Base-by-base conservation (phyloP, 768 basidiomycete species). In the Boletus eberwhitei region DNA sequence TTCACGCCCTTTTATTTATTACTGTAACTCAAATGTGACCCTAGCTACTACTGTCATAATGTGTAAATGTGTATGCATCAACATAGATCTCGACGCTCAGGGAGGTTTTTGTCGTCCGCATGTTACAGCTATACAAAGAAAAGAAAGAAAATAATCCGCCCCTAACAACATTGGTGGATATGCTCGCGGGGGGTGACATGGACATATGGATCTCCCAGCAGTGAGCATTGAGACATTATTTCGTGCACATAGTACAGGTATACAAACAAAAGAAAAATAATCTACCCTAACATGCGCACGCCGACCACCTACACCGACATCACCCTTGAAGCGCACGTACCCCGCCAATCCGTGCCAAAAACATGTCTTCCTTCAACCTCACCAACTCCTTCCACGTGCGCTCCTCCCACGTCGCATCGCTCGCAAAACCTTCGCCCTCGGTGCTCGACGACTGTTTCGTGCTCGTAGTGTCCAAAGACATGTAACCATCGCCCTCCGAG, bases 371-470 rank as follows among this genome's bases (percentile, higher is more conserved):
- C 55, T 84, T 81, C 59, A 94, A 67, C 41, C 77, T 77, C 17
- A 83, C 77, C 19, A 94, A 67, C 71, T 91, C 88, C 63, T 85
- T 87, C 90, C 90, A 93, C 19, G 87, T 85, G 48, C 84, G 78
- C 66, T 93, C 91, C 69, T 93, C 91, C 91, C 92, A 93, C 5
- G 86, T 88, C 29, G 78, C 72, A 43, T 88, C 82, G 14, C 84
- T 80, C 26, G 89, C 76, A 55, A 80, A 89, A 29, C 73, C 71
- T 44, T 77, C 75, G 3, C 58, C 65, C 17, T 71, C 70, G 5
- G 47, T 54, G 17, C 44, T 58, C 26, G 69, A 66, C 0, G 60
- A 64, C 1, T 36, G 59, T 41, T 72, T 68, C 8, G 66, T 68
- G 35, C 62, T 59, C 29, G 54, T 53, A 5, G 68, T 60, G 29